Evolutionary conservation across 108 stramenopile genomes (phyloP).

Genomic region (Epithemia pelagica): DNA sequence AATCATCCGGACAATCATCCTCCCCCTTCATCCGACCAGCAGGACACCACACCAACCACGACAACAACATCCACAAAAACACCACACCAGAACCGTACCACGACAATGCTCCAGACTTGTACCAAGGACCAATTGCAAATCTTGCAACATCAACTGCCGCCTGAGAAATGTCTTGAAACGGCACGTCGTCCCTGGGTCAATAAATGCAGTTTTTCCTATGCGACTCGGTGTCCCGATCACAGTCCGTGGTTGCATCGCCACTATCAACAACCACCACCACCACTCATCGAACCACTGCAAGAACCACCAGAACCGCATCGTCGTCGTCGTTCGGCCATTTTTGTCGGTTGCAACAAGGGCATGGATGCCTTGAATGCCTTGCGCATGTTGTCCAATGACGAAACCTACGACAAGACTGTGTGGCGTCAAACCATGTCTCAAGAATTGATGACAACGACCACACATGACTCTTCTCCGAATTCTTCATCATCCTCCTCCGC

Average conservation of each 20-base stretch:
- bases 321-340: constrained; percentile 5
- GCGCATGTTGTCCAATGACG: constrained; percentile 40
- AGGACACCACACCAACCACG: too few relatives aligned
- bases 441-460: neutral
- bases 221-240: constrained; percentile 29
- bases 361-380: constrained; percentile 57
- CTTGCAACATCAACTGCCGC: constrained; percentile 5
- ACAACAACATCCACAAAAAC: too few relatives aligned
- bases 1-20: too few relatives aligned
- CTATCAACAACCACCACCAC: neutral
- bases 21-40: too few relatives aligned
- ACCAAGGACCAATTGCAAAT: constrained; percentile 1
- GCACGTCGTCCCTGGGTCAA: constrained; percentile 4
- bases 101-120: neutral
- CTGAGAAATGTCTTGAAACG: neutral
- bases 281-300: too few relatives aligned
- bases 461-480: neutral
- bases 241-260: constrained; percentile 19
- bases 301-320: neutral
- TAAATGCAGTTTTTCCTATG: constrained; percentile 26
- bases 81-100: too few relatives aligned
- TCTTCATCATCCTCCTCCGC: constrained; percentile 1
- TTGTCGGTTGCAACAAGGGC: constrained; percentile 68
- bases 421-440: constrained; percentile 23
- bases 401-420: constrained; percentile 17